Percentiles rank a stretch among this genome's conserved stretches.
phyloP scores from a whole-genome alignment of 2,329 filamentous ascomycete genomes.

The Bimuria novae-zelandiae region DNA sequence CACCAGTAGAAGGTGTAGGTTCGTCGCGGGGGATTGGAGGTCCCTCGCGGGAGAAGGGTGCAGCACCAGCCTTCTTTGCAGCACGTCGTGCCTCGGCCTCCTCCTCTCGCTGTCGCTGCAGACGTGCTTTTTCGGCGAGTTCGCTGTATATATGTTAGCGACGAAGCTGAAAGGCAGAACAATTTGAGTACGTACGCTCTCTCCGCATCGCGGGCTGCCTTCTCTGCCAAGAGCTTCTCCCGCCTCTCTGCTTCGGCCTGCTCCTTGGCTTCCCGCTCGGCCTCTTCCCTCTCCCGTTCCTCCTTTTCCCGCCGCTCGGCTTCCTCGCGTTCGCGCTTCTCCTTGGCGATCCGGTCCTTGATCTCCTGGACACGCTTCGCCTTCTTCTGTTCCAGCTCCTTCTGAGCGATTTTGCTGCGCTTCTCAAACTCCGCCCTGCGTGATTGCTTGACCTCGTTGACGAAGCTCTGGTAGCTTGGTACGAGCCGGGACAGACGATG shows the following conservation, averaged over 20 bases:
- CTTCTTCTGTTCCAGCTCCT: slow-evolving; percentile 92
- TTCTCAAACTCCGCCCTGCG: slow-evolving; percentile 96
- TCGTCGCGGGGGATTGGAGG: slow-evolving; percentile 38
- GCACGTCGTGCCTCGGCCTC: slow-evolving; percentile 79
- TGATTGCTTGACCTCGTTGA: slow-evolving; percentile 78
- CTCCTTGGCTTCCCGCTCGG: slow-evolving; percentile 85
- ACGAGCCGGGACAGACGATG: slow-evolving; percentile 86
- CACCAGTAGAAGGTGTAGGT: slow-evolving; percentile 47
- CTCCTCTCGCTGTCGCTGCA: slow-evolving; percentile 82
- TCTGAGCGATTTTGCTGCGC: slow-evolving; percentile 86
- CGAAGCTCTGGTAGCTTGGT: slow-evolving; percentile 82
- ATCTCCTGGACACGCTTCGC: slow-evolving; percentile 84
- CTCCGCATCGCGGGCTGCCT: slow-evolving; percentile 62
- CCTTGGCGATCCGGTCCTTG: slow-evolving; percentile 78
- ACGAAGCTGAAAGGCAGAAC: slow-evolving; percentile 13
- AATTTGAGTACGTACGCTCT: slow-evolving; percentile 55
- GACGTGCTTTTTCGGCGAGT: slow-evolving; percentile 64
- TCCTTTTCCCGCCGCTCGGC: slow-evolving; percentile 77
- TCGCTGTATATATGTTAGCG: slow-evolving; percentile 55
- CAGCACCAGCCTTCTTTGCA: slow-evolving; percentile 59
- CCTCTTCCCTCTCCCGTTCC: slow-evolving; percentile 79
- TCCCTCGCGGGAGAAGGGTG: slow-evolving; percentile 41
- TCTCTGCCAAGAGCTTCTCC: slow-evolving; percentile 73
- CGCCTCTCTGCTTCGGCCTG: slow-evolving; percentile 79
- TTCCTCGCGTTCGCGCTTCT: slow-evolving; percentile 84